These are phyloP conservation scores for Xylariaceae sp. DNA, from an alignment of 2,329 filamentous ascomycete species.

Conservation along the genomic window DNA sequence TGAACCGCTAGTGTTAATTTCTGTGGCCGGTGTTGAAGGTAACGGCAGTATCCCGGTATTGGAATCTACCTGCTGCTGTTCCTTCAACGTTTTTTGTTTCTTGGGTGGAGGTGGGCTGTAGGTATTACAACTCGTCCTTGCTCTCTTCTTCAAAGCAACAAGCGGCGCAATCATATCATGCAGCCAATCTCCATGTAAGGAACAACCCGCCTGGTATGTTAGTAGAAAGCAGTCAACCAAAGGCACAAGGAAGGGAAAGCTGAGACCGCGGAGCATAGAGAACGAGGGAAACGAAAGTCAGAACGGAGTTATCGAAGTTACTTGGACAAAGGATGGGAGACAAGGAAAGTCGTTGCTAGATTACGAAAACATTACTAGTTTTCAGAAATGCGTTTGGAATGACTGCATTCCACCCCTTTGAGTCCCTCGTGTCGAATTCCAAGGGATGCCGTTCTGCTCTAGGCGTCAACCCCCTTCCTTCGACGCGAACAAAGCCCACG, in stretches of 20 bases:
- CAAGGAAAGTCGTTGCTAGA: conserved; percentile 14
- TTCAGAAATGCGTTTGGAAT: conserved; percentile 14
- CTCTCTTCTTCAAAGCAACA: conserved; percentile 25
- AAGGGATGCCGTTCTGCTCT: not conserved
- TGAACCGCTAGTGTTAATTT: too few species aligned
- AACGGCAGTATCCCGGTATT: not conserved
- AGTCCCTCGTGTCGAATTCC: conserved; percentile 11
- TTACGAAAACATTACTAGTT: conserved; percentile 30
- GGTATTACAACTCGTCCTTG: not conserved
- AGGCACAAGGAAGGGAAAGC: not conserved
- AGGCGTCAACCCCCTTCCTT: conserved; percentile 9
- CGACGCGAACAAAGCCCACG: conserved; percentile 30
- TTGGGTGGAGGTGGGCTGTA: not conserved
- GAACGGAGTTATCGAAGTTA: conserved; percentile 18
- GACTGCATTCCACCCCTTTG: conserved; percentile 32
- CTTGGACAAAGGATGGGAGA: conserved; percentile 24
- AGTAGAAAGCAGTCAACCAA: not conserved
- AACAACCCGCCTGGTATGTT: not conserved
- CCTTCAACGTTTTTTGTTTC: conserved; percentile 1
- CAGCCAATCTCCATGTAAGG: conserved; percentile 9
- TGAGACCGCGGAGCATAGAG: conserved; percentile 6
- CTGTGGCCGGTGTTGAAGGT: not conserved
- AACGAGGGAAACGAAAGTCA: conserved; percentile 10
- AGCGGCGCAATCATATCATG: conserved; percentile 28
- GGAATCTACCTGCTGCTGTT: not conserved